Evolutionary conservation across 148 eudicot species (phyloP).

Genomic region (Polygonum maritimum): DNA sequence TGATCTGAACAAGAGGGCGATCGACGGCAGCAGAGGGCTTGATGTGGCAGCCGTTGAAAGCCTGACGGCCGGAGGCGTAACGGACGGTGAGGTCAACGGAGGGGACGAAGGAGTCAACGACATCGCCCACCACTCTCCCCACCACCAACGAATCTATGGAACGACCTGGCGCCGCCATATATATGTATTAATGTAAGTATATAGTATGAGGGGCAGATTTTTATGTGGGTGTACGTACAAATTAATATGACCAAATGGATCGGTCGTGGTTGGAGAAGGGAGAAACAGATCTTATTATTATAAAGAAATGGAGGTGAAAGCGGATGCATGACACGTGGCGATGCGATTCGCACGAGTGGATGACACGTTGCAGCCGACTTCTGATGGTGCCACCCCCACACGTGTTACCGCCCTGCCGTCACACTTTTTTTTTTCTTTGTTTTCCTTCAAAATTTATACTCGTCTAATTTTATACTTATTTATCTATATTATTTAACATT

Average conservation of each 20-base stretch:
- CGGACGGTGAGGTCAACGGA: conserved; percentile 16
- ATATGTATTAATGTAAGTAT: too few relatives aligned
- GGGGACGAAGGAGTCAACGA: conserved; percentile 33
- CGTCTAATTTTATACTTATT: too few relatives aligned
- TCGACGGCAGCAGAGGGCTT: conserved; percentile 28
- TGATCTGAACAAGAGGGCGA: conserved; percentile 22
- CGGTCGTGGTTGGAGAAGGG: too few relatives aligned
- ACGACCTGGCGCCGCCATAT: not conserved
- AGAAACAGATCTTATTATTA: too few relatives aligned
- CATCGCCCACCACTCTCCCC: conserved; percentile 40
- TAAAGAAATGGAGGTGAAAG: not conserved
- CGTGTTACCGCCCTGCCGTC: not conserved
- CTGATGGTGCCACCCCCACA: not conserved
- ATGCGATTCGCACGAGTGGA: not conserved
- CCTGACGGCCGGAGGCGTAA: conserved; percentile 21
- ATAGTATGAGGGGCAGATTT: too few relatives aligned
- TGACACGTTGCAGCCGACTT: not conserved
- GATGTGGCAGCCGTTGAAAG: conserved; percentile 29
- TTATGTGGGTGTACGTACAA: too few relatives aligned
- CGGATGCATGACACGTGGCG: not conserved
- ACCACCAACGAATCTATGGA: conserved; percentile 30
- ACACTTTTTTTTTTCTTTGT: too few relatives aligned
- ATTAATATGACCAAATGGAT: too few relatives aligned
- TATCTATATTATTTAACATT: too few relatives aligned
- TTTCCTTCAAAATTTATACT: too few relatives aligned